Base-by-base conservation (phyloP, 352 stramenopile genomes). In the Phytopythium litorale region DNA sequence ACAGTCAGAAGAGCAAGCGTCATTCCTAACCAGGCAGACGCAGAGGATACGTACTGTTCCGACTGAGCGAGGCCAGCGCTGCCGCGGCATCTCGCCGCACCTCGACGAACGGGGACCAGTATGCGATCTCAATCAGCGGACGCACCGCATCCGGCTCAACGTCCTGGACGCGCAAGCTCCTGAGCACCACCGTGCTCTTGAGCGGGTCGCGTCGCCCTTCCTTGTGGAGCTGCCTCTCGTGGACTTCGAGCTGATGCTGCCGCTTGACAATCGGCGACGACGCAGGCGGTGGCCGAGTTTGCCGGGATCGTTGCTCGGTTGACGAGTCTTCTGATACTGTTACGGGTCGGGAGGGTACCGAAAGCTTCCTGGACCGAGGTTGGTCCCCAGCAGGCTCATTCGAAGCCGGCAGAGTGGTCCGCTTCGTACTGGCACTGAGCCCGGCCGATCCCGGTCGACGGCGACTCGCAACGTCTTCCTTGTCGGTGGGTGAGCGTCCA, bases 61-160 rank as follows among this genome's bases (percentile, higher is more conserved):
- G 79, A 38, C 78, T 86, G 23, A 96, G 63, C 16, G 87, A 91
- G 0, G 79, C 71, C 23, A 96, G 77, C 0, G 87, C 87, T 7
- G 87, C 79, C 12, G 87, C 87, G 3, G 83, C 81, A 37, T 96
- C 87, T 6, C 84, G 78, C 8, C 84, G 79, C 7, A 96, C 84
- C 68, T 96, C 87, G 33, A 89, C 58, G 46, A 92, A 93, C 0
- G 82, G 81, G 4, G 81, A 92, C 87, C 84, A 96, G 74, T 94
- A 96, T n/a, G 84, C 84, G 52, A 94, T 89, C 55, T 94, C 87
- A 42, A 96, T 84, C 42, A 96, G 63, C 19, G 87, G 87, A 9
- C 76, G 71, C 21, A 96, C 72, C 19, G 81, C 76, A n/a, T 92
- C 80, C 4, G 70, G 64, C 37, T 87, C 72, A 21, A 92, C 81